Base-by-base conservation (phyloP, 2,329 filamentous ascomycete genomes). In the Ophiosphaerella korrae region DNA sequence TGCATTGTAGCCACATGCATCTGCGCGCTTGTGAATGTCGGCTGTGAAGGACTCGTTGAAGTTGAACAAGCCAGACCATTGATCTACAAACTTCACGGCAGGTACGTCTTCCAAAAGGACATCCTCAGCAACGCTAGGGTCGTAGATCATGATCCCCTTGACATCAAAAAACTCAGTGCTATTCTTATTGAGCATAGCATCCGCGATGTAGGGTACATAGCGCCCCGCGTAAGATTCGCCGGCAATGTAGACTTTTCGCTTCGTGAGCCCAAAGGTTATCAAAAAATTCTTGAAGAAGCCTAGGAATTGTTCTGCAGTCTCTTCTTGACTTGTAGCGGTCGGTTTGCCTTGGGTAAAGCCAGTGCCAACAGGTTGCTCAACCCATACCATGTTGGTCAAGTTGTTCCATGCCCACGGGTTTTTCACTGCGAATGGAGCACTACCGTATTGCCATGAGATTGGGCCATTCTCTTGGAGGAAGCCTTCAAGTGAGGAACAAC, bases 261-360 rank as follows among this genome's bases (percentile, higher is more conserved):
- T 81, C 16, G 88, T 80, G 69, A 91, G 75, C 11, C 74, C 77
- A 59, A 92, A 92, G 0, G 85, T 85, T 31, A 89, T 78, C 50
- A 90, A 75, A 61, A 91, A 92, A 74, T 90, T 90, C 75, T 87
- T 86, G 80, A 86, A 92, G 75, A 91, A 94, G 42, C 87, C 87
- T 13, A 88, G 77, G 68, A 93, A 91, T 59, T 92, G 83, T n/a
- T 76, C 72, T 0, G 88, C 87, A 1, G 88, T 79, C 57, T 91
- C 88, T 26, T 84, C 81, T 58, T 90, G 85, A 60, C 82, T 83
- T 3, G 78, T 84, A 8, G 87, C 87, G 0, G 82, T 88, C 3
- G 84, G 78, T 0, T 74, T 82, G 12, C 88, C 88, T 31, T 83
- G 80, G 0, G 85, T 83, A 69, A 89, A 92, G 12, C 89, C 89